Percentiles rank a stretch among this genome's conserved stretches.
These are phyloP conservation scores for Calycina herbarum DNA, from an alignment of 2,329 filamentous ascomycete genomes.

Conservation along the genomic window DNA sequence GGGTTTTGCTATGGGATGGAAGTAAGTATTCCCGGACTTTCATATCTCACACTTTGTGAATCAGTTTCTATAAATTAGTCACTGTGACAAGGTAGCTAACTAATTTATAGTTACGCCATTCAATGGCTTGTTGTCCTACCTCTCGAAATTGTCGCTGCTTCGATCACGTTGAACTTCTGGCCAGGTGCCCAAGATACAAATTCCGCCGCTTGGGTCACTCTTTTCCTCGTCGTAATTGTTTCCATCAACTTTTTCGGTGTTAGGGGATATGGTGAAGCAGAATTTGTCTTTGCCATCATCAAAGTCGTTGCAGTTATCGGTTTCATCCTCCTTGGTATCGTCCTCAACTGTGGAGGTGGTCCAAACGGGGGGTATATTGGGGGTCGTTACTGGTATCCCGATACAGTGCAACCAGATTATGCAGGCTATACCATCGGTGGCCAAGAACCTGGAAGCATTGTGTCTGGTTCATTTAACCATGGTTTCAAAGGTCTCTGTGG, in stretches of 20 bases:
- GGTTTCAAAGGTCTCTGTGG: constrained; percentile 52
- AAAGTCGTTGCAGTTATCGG: constrained; percentile 69
- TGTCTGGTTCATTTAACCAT: constrained; percentile 43
- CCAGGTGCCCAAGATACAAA: constrained; percentile 49
- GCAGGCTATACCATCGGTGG: constrained; percentile 44
- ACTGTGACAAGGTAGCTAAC: background rate
- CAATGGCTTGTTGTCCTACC: constrained; percentile 84
- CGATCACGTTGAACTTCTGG: constrained; percentile 83
- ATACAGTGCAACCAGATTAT: constrained; percentile 39
- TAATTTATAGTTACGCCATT: constrained; percentile 56
- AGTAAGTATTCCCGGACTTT: constrained; percentile 50
- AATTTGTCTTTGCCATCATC: constrained; percentile 82
- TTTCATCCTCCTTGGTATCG: constrained; percentile 64
- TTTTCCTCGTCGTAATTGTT: constrained; percentile 77
- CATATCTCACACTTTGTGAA: background rate
- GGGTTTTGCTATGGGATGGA: constrained; percentile 95
- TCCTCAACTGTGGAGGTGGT: constrained; percentile 58
- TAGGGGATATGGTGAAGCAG: constrained; percentile 83
- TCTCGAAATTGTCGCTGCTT: constrained; percentile 81
- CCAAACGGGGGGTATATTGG: constrained; percentile 58
- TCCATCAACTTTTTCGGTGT: constrained; percentile 86
- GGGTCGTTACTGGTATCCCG: constrained; percentile 59
- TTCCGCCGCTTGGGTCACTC: constrained; percentile 67
- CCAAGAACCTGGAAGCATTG: constrained; percentile 22
- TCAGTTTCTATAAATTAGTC: background rate